These are phyloP conservation scores for Entomortierella beljakovae DNA, from an alignment of 192 early-diverging fungal genomes.

Conservation along the genomic window DNA sequence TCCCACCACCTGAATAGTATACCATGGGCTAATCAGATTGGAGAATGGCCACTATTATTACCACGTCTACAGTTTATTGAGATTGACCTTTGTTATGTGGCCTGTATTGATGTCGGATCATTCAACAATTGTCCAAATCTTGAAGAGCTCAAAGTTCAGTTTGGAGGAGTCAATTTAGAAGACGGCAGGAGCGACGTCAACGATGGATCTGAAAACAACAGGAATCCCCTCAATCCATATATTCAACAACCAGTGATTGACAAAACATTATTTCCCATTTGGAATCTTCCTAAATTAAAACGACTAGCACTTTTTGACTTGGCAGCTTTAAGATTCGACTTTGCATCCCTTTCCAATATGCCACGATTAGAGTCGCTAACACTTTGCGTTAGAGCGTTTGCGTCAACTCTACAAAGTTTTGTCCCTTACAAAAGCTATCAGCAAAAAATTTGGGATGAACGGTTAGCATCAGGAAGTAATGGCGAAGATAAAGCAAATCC, in stretches of 20 bases:
- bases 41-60: background rate
- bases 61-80: background rate
- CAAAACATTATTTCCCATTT: background rate
- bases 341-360: slow-evolving; percentile 19
- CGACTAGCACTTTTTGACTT: background rate
- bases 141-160: background rate
- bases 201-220: background rate
- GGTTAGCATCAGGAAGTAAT: too few relatives aligned
- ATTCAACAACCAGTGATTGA: background rate
- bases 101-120: slow-evolving; percentile 4
- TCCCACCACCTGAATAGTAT: background rate
- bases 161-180: background rate
- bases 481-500: background rate
- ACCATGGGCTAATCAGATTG: background rate
- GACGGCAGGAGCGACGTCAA: too few relatives aligned
- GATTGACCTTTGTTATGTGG: background rate
- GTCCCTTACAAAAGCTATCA: too few relatives aligned
- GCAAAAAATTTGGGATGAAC: background rate
- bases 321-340: slow-evolving; percentile 24
- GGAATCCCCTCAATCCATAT: too few relatives aligned
- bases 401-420: too few relatives aligned
- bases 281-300: slow-evolving; percentile 5
- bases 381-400: background rate
- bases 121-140: slow-evolving; percentile 18
- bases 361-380: background rate